Base-by-base conservation (phyloP, 495 filamentous ascomycete genomes). In the Aspergillus affinis region DNA sequence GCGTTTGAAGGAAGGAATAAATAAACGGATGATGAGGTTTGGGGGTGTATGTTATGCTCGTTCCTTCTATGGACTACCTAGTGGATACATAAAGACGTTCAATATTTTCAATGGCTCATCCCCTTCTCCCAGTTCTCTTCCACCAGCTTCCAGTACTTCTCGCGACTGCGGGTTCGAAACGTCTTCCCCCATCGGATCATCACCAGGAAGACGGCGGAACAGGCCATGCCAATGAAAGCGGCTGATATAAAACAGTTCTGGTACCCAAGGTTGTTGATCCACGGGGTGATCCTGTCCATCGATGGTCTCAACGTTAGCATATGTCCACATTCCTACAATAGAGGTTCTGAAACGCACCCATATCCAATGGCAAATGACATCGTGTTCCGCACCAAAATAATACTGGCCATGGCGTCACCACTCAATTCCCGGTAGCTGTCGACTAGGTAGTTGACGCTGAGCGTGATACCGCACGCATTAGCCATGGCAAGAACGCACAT, bases 321-420 rank as follows among this genome's bases (percentile, higher is more conserved):
- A 9, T 15, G 13, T 15, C 15, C 13, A 7, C 30, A 32, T 32
- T 6, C 36, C 10, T 1, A 57, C 7, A 3, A 29, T 10, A 21
- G 50, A 10, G 20, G 23, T 27, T 30, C 10, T n/a, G n/a, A n/a
- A 52, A 67, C 76, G 64, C 51, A 80, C 72, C 82, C 83, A 64
- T 85, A 85, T 4, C 78, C 73, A 46, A 86, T 78, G 0, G 81
- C 83, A 70, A 86, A 86, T 6, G 77, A 80, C 86, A 88, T 88
- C 19, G 83, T 87, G 64, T 88, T 89, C 6, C 86, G 81, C 23
- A 88, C 78, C 5, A 89, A 61, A 55, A 90, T 90, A 10, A 87
- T 81, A 44, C 81, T 84, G 9, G 83, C 80, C 62, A 89, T 81
- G 0, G 84, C 84, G 54, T 88, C 84, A 6, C 85, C 83, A 32